Evolutionary conservation across 2,329 filamentous ascomycete species (phyloP).

Genomic region (Fusarium robinianum): DNA sequence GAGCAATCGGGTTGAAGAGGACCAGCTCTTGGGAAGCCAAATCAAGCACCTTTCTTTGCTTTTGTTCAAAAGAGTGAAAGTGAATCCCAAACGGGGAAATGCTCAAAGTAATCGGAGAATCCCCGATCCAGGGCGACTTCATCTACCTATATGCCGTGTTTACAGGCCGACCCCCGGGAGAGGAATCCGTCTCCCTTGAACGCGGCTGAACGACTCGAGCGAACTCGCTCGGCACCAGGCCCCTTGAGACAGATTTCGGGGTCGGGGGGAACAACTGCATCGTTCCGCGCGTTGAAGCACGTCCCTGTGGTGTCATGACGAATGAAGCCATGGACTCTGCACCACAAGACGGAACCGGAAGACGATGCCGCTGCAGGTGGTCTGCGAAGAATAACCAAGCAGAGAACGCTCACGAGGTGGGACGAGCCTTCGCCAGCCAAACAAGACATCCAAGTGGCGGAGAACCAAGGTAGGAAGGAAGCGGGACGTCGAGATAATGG

Average conservation of each 20-base stretch:
- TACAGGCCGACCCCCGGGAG: background rate
- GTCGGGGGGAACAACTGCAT: too few species aligned
- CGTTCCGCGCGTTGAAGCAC: too few species aligned
- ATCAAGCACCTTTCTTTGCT: background rate
- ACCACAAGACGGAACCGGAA: constrained; percentile 4
- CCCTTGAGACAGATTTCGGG: constrained; percentile 4
- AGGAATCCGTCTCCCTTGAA: too few species aligned
- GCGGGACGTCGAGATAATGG: too few species aligned
- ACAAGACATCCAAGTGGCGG: background rate
- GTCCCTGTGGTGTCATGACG: too few species aligned
- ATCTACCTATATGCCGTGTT: constrained; percentile 9
- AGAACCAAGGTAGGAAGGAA: too few species aligned
- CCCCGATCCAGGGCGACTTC: constrained; percentile 3
- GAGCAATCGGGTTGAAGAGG: too few species aligned
- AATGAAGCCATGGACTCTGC: too few species aligned
- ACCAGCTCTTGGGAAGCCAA: constrained; percentile 6
- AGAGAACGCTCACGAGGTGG: too few species aligned
- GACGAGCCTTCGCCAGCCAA: too few species aligned
- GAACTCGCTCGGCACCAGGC: background rate
- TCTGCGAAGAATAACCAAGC: too few species aligned
- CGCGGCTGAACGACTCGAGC: too few species aligned
- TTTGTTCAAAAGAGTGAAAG: background rate
- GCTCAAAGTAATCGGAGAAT: background rate
- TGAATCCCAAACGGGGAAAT: constrained; percentile 2
- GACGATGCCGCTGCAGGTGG: background rate